phyloP scores from a whole-genome alignment of 2,329 filamentous ascomycete genomes.

The Colletotrichum coccodes region DNA sequence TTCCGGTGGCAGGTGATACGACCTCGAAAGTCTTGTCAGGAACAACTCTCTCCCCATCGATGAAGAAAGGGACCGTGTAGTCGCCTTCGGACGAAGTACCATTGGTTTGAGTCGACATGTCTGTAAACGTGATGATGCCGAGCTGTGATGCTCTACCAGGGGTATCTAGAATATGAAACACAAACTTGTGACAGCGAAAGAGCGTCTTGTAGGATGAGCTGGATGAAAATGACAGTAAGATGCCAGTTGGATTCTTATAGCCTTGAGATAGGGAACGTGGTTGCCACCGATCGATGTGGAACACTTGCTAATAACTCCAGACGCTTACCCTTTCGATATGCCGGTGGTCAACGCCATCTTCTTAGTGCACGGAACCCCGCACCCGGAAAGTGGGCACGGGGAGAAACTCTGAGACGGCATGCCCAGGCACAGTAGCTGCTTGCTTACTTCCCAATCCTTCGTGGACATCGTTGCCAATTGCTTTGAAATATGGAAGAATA shows the following conservation, averaged over 20 bases:
- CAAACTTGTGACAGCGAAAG: neutral
- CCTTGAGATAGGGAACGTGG: neutral
- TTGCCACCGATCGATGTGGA: constrained; percentile 10
- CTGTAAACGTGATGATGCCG: neutral
- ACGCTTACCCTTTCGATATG: constrained; percentile 23
- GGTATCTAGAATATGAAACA: neutral
- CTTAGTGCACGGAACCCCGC: constrained; percentile 30
- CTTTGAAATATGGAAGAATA: constrained; percentile 3
- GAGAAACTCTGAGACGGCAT: constrained; percentile 17
- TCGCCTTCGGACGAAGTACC: neutral
- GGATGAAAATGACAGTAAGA: neutral
- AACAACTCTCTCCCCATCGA: constrained; percentile 55
- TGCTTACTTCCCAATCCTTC: constrained; percentile 5
- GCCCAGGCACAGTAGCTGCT: neutral
- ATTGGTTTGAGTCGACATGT: constrained; percentile 19
- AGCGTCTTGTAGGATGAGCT: neutral
- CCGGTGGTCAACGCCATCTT: constrained; percentile 18
- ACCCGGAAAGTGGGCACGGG: constrained; percentile 24
- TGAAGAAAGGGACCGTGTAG: constrained; percentile 51
- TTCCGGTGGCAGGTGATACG: constrained; percentile 61
- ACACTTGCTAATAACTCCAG: neutral
- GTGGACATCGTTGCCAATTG: neutral
- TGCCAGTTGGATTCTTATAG: constrained; percentile 13
- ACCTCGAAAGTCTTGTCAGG: constrained; percentile 65
- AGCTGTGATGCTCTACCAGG: neutral